A percentile compares a stretch with the other conserved stretches of the same genome.
phyloP scores from a whole-genome alignment of 495 filamentous ascomycete genomes.

The Massariosphaeria phaeospora region DNA sequence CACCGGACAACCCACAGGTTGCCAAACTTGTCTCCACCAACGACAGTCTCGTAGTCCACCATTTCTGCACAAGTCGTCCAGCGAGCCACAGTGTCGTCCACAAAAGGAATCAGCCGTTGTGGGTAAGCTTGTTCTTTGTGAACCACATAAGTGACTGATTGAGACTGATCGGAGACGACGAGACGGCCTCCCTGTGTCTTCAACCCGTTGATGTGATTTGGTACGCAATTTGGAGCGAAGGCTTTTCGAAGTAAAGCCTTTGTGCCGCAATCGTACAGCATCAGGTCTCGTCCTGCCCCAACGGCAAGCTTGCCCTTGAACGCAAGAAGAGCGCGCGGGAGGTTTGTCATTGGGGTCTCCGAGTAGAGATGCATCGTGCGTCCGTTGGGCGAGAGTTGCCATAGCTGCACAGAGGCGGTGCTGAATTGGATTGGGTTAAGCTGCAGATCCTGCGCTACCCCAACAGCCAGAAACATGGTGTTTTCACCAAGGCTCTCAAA shows the following conservation, averaged over 20 bases:
- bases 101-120: slow-evolving; percentile 87
- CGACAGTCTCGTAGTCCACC: slow-evolving; percentile 96
- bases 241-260: slow-evolving; percentile 87
- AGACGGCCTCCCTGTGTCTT: slow-evolving; percentile 91
- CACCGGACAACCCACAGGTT: slow-evolving; percentile 91
- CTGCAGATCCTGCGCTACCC: slow-evolving; percentile 84
- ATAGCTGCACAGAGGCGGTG: slow-evolving; percentile 86
- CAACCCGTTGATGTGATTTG: slow-evolving; percentile 77
- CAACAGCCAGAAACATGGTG: slow-evolving; percentile 86
- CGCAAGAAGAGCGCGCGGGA: slow-evolving; percentile 77
- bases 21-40: slow-evolving; percentile 95
- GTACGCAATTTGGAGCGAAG: slow-evolving; percentile 64
- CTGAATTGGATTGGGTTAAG: slow-evolving; percentile 62
- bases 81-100: slow-evolving; percentile 78
- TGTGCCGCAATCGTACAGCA: slow-evolving; percentile 87
- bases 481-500: slow-evolving; percentile 86
- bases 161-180: slow-evolving; percentile 83
- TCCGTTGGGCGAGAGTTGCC: slow-evolving; percentile 83
- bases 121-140: slow-evolving; percentile 74
- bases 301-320: slow-evolving; percentile 89
- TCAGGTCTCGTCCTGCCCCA: slow-evolving; percentile 75
- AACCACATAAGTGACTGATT: slow-evolving; percentile 84
- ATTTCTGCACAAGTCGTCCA: slow-evolving; percentile 85
- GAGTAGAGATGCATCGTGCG: slow-evolving; percentile 87
- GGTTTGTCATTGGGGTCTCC: slow-evolving; percentile 85